phyloP scores from a whole-genome alignment of 176 grass and related monocot genomes.

The Leersia perrieri region DNA sequence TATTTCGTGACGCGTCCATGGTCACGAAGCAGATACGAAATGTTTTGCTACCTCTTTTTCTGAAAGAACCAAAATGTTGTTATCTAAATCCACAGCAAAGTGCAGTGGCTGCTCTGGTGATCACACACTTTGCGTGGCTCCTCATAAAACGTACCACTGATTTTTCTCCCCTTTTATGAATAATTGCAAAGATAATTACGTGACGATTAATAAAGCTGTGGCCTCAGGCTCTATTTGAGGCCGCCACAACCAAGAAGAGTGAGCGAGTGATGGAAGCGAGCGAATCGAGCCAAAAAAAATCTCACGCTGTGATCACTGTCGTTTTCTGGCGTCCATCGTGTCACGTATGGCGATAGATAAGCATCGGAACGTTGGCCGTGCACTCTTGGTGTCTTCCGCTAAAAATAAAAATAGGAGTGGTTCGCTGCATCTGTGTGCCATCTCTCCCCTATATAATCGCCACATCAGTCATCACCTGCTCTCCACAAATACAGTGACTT shows the following conservation, averaged over 20 bases:
- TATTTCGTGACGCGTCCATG: not conserved
- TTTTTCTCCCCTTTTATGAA: not conserved
- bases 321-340: not conserved
- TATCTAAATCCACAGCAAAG: not conserved
- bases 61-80: not conserved
- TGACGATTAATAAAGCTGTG: not conserved
- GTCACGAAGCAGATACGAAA: not conserved
- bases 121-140: not conserved
- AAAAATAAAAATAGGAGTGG: not conserved
- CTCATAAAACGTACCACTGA: not conserved
- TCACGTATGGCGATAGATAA: slow-evolving; percentile 24
- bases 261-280: not conserved
- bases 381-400: not conserved
- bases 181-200: not conserved
- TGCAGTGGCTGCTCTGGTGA: not conserved
- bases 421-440: not conserved
- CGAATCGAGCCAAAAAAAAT: not conserved
- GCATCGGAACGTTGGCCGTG: not conserved
- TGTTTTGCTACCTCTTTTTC: not conserved
- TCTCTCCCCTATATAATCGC: slow-evolving; percentile 14
- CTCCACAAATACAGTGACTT: not conserved
- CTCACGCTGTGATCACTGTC: not conserved
- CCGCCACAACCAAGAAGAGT: not conserved
- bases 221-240: no score
- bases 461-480: slow-evolving; percentile 2